Conservation (phyloP, 495 filamentous ascomycete species). For the Diplogelasinospora grovesii region DNA sequence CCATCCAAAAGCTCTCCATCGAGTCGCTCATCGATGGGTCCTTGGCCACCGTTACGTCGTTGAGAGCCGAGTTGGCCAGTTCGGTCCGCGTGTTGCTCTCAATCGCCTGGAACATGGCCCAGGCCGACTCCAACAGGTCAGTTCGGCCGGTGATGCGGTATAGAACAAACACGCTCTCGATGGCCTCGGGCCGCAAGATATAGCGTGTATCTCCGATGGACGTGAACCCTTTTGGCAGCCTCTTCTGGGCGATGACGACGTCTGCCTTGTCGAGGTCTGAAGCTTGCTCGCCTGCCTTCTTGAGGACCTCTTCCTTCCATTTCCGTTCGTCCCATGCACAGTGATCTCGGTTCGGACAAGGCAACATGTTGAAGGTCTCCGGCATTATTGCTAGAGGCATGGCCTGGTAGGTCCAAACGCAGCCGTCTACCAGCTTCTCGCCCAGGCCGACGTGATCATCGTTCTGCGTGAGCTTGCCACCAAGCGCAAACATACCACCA, state of each 20-base stretch:
- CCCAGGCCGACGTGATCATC: conserved; percentile 64
- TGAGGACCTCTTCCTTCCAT: conserved; percentile 34
- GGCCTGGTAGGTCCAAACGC: conserved; percentile 74
- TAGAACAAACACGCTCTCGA: conserved; percentile 66
- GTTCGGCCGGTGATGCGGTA: conserved; percentile 53
- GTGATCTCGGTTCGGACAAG: conserved; percentile 50
- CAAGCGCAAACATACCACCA: conserved; percentile 79
- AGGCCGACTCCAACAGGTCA: conserved; percentile 48
- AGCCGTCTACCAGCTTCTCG: conserved; percentile 70
- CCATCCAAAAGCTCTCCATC: conserved; percentile 49
- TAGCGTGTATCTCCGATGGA: conserved; percentile 56
- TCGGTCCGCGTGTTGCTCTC: conserved; percentile 40
- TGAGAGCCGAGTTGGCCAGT: conserved; percentile 45
- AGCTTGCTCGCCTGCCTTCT: conserved; percentile 5
- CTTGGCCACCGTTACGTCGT: conserved; percentile 27
- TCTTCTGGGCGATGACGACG: conserved; percentile 46
- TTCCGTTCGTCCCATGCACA: conserved; percentile 66
- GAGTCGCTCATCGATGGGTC: conserved; percentile 28
- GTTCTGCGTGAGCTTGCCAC: conserved; percentile 61
- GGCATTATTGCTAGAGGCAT: conserved; percentile 78
- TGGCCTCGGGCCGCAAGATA: conserved; percentile 64
- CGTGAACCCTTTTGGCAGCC: conserved; percentile 60
- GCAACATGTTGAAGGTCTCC: conserved; percentile 55
- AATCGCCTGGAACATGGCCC: conserved; percentile 53
- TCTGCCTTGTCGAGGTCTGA: conserved; percentile 15